Base-by-base conservation (phyloP, 306 rosid genomes). In the Senna siamea region DNA sequence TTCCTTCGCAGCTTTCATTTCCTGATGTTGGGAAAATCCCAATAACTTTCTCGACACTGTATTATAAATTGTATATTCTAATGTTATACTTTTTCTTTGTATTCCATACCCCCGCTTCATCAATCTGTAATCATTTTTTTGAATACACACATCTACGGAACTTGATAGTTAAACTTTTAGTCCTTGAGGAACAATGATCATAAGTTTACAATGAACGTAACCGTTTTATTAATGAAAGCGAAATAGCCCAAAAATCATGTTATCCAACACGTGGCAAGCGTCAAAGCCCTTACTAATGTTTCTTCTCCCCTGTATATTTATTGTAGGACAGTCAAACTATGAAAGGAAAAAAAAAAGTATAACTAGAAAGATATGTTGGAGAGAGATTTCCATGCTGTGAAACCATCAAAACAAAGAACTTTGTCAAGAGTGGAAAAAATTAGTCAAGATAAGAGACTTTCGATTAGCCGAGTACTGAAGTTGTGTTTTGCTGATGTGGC, bases 1-100 rank as follows among this genome's bases (percentile, higher is more conserved):
- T 85, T 88, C 88, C 87, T 80, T 87, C 86, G 70, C 73, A 35
- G 70, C 76, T 84, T 20, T 58, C 64, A 32, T 62, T 41, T 64
- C 62, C 58, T 69, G 73, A 72, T 72, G 69, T 71, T 12, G 79
- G 73, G 54, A 50, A 66, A 51, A 66, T 66, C 79, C 48, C 15
- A 17, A 48, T 30, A 60, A 26, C 54, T 60, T 57, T 73, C 51
- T 37, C 14, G 40, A 6, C 53, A 32, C 32, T 76, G 48, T 62
- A 73, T 69, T 46, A 9, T 55, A 43, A 71, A 51, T 75, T 44
- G 43, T 61, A 38, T 54, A 30, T 60, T 57, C 48, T 62, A 61
- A 62, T 41, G 61, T 19, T 58, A 34, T 51, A 32, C 26, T 13
- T 17, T 46, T 9, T 22, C 48, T 9, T 52, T 18, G 41, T 18